A percentile compares a stretch with the other conserved stretches of the same genome.
These are phyloP conservation scores for Olyra latifolia DNA, from an alignment of 176 grass and related monocot genomes.

Conservation along the genomic window DNA sequence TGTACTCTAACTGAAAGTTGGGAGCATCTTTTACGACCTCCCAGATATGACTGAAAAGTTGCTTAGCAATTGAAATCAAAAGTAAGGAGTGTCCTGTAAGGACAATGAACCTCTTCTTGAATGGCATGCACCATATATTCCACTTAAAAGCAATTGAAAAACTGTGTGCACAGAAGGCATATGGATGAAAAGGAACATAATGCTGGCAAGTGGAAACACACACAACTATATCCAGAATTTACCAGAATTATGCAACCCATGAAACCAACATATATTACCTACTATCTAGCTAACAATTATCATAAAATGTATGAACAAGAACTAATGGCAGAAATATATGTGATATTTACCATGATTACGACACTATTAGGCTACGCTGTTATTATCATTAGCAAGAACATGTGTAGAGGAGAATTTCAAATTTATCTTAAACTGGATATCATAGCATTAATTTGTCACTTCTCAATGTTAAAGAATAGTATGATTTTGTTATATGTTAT, in stretches of 20 bases:
- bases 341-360: no score
- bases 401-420: background rate
- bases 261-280: no score
- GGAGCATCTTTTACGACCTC: constrained; percentile 72
- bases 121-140: no score
- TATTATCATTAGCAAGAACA: constrained; percentile 9
- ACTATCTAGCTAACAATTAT: no score
- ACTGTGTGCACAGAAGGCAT: constrained; percentile 7
- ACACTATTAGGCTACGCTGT: no score
- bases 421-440: background rate
- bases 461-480: background rate
- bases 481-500: background rate
- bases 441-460: background rate
- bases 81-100: constrained; percentile 57
- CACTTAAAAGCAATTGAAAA: no score
- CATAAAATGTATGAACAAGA: no score
- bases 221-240: background rate
- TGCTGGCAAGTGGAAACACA: background rate
- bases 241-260: background rate
- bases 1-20: constrained; percentile 70
- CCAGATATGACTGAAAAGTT: constrained; percentile 78
- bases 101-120: no score
- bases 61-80: constrained; percentile 57
- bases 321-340: no score
- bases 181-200: constrained; percentile 12